These are phyloP conservation scores for Musa itinerans DNA, from an alignment of 176 grass and related monocot genomes.

Conservation along the genomic window DNA sequence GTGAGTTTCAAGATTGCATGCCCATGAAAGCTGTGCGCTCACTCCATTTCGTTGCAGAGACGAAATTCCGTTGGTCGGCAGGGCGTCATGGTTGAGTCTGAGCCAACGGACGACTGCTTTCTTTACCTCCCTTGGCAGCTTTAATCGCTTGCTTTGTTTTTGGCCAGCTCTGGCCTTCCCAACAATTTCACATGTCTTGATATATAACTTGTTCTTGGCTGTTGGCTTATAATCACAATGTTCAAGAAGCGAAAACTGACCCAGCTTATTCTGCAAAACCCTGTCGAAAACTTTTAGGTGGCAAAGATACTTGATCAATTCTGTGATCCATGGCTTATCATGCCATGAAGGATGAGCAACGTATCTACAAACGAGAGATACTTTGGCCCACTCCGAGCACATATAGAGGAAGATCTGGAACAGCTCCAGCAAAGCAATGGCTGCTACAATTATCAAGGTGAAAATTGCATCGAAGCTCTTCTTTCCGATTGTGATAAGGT, in stretches of 20 bases:
- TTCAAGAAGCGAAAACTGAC: slow-evolving; percentile 19
- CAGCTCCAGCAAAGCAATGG: neutral
- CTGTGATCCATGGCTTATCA: neutral
- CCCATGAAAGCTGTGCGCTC: neutral
- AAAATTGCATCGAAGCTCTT: neutral
- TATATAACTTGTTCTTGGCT: too few relatives aligned
- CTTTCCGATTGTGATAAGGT: neutral
- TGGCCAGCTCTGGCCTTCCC: neutral
- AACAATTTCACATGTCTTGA: neutral
- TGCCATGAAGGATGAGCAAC: neutral
- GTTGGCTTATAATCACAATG: neutral
- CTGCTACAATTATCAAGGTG: neutral
- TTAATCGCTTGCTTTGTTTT: neutral
- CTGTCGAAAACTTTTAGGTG: neutral
- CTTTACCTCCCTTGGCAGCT: neutral
- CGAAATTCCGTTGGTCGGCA: neutral
- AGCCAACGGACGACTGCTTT: neutral
- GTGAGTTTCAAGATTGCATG: neutral
- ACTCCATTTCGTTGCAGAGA: neutral
- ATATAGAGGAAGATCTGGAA: neutral
- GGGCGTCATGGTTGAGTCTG: neutral
- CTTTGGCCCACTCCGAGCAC: slow-evolving; percentile 23
- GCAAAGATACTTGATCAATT: neutral
- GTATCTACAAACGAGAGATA: slow-evolving; percentile 8
- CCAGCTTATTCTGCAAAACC: neutral